A percentile compares a stretch with the other conserved stretches of the same genome.
phyloP scores from a whole-genome alignment of 805 yeast species.

The Blastobotrys parvus region DNA sequence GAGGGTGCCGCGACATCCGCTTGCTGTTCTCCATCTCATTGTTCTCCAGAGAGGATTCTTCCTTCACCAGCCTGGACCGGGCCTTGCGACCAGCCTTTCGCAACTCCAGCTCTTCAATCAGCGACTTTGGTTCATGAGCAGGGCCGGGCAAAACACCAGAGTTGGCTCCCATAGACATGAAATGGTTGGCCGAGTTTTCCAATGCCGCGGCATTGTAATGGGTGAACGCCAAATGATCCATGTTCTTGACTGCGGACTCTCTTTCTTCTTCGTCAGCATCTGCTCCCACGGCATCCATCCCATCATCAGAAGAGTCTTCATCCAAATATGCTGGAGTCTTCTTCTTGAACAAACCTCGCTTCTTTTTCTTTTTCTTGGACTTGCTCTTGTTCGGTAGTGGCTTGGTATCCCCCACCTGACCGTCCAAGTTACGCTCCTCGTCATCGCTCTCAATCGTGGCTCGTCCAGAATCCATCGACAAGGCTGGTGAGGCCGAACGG shows the following conservation, averaged over 20 bases:
- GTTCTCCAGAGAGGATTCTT: conserved; percentile 11
- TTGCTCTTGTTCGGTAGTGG: conserved; percentile 1
- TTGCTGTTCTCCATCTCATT: conserved; percentile 1
- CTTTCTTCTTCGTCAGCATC: conserved; percentile 3
- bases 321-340: not conserved
- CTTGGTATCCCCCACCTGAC: not conserved
- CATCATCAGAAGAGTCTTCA: conserved; percentile 8
- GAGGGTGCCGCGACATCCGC: conserved; percentile 19
- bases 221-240: conserved; percentile 23
- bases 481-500: conserved; percentile 15
- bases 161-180: not conserved
- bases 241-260: conserved; percentile 6
- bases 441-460: conserved; percentile 26
- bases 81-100: conserved; percentile 26
- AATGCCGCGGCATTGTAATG: conserved; percentile 19
- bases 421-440: conserved; percentile 17
- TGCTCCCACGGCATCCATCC: conserved; percentile 10
- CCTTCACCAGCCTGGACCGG: conserved; percentile 19
- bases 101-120: conserved; percentile 31
- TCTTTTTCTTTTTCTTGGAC: not conserved
- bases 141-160: conserved; percentile 3
- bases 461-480: conserved; percentile 21
- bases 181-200: not conserved
- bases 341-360: not conserved
- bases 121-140: conserved; percentile 22